These are phyloP conservation scores for Globisporangium carolinianum DNA, from an alignment of 352 stramenopile species.

Conservation along the genomic window DNA sequence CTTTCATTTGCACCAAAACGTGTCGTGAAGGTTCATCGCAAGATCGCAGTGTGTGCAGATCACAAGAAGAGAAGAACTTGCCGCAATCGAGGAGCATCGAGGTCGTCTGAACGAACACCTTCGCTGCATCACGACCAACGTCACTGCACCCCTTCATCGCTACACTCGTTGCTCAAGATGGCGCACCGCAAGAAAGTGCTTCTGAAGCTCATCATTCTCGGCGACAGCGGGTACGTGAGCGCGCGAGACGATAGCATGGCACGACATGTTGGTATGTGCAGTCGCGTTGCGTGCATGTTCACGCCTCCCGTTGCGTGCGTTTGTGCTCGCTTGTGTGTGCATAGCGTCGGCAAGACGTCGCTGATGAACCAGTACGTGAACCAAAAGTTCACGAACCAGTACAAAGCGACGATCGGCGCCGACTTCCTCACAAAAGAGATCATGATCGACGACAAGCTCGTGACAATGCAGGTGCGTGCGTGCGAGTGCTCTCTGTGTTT, in stretches of 20 bases:
- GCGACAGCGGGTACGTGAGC: conserved; percentile 92
- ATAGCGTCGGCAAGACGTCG: conserved; percentile 97
- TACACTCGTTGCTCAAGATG: conserved; percentile 22
- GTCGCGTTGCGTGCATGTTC: not conserved
- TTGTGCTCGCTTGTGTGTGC: not conserved
- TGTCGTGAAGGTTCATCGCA: too few relatives aligned
- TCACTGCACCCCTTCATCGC: too few relatives aligned
- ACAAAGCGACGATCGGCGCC: conserved; percentile 99
- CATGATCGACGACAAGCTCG: conserved; percentile 93
- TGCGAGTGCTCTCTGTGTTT: not conserved
- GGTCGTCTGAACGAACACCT: not conserved
- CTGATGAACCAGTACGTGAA: conserved; percentile 99
- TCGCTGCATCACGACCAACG: too few relatives aligned
- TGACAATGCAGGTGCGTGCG: conserved; percentile 87
- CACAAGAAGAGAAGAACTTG: too few relatives aligned
- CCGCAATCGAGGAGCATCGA: too few relatives aligned
- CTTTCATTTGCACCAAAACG: too few relatives aligned
- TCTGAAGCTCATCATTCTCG: conserved; percentile 97
- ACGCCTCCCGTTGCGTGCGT: not conserved
- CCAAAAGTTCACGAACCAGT: conserved; percentile 98
- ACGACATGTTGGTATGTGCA: not conserved
- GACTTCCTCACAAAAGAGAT: conserved; percentile 98
- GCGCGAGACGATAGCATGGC: too few relatives aligned
- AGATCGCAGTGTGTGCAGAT: too few relatives aligned
- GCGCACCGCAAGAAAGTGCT: conserved; percentile 94